These are phyloP conservation scores for Alternaria sp. DNA, from an alignment of 2,329 filamentous ascomycete species.

Conservation along the genomic window DNA sequence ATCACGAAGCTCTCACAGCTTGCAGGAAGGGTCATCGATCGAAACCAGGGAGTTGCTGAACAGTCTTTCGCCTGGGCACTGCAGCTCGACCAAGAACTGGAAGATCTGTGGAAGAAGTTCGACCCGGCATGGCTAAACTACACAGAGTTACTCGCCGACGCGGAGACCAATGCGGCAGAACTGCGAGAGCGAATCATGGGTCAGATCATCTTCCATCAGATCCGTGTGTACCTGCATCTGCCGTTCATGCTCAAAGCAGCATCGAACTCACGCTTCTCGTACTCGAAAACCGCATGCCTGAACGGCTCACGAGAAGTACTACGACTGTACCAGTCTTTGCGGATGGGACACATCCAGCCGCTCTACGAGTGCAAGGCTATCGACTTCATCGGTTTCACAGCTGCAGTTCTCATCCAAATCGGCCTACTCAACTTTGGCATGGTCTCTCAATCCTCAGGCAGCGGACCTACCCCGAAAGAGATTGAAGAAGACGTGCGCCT, in stretches of 20 bases:
- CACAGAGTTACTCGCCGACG: slow-evolving; percentile 33
- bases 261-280: slow-evolving; percentile 47
- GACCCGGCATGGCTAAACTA: slow-evolving; percentile 50
- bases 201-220: slow-evolving; percentile 54
- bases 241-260: slow-evolving; percentile 53
- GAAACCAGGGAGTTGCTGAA: slow-evolving; percentile 47
- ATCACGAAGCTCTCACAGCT: slow-evolving; percentile 48
- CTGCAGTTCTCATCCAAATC: slow-evolving; percentile 53
- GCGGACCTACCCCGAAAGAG: slow-evolving; percentile 27
- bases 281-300: slow-evolving; percentile 49
- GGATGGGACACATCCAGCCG: slow-evolving; percentile 41
- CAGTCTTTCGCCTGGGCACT: slow-evolving; percentile 49
- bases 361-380: slow-evolving; percentile 56
- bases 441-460: not conserved
- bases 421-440: slow-evolving; percentile 49
- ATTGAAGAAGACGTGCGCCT: slow-evolving; percentile 46
- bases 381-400: slow-evolving; percentile 57
- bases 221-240: slow-evolving; percentile 54
- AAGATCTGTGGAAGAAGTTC: slow-evolving; percentile 46
- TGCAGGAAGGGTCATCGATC: slow-evolving; percentile 53
- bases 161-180: slow-evolving; percentile 43
- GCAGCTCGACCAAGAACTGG: slow-evolving; percentile 53
- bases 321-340: slow-evolving; percentile 49
- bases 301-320: slow-evolving; percentile 51
- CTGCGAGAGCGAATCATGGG: slow-evolving; percentile 48